Percentiles rank a stretch among this genome's conserved stretches.
phyloP scores from a whole-genome alignment of 257 asterid species.

The Ligustrum vulgare region DNA sequence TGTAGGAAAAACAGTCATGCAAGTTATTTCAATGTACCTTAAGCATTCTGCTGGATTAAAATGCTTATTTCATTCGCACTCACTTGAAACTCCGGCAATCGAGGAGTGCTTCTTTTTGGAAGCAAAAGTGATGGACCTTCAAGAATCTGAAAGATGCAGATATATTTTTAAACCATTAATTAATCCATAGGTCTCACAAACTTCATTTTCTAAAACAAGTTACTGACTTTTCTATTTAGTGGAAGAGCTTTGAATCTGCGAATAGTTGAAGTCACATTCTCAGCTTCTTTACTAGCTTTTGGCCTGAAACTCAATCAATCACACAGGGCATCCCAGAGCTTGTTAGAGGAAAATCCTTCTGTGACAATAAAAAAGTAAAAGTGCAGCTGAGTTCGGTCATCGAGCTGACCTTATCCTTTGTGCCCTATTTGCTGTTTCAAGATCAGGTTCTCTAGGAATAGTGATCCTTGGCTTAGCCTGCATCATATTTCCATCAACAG shows the following conservation, averaged over 20 bases:
- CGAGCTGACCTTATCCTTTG: conserved; percentile 57
- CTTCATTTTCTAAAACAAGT: conserved; percentile 8
- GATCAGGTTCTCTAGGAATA: conserved; percentile 77
- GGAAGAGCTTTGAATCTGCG: conserved; percentile 90
- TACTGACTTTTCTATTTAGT: conserved; percentile 75
- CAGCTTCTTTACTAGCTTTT: conserved; percentile 50
- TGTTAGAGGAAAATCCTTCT: conserved; percentile 3
- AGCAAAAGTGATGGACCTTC: conserved; percentile 67
- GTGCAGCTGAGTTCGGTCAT: conserved; percentile 9
- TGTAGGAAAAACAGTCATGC: conserved; percentile 22
- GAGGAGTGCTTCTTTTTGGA: conserved; percentile 77
- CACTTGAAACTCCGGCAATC: conserved; percentile 71
- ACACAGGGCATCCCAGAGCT: conserved; percentile 14
- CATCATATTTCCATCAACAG: conserved; percentile 34
- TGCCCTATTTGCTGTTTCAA: conserved; percentile 81
- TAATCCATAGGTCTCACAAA: neutral
- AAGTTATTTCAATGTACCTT: neutral
- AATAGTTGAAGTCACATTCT: conserved; percentile 42
- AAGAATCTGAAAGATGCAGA: conserved; percentile 59
- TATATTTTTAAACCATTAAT: conserved; percentile 24
- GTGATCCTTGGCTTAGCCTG: conserved; percentile 61
- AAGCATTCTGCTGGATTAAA: neutral
- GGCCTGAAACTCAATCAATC: conserved; percentile 46
- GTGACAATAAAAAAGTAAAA: conserved; percentile 10
- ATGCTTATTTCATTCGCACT: conserved; percentile 22